Evolutionary conservation across 2,329 filamentous ascomycete genomes (phyloP).

Genomic region (Talaromyces sp.): DNA sequence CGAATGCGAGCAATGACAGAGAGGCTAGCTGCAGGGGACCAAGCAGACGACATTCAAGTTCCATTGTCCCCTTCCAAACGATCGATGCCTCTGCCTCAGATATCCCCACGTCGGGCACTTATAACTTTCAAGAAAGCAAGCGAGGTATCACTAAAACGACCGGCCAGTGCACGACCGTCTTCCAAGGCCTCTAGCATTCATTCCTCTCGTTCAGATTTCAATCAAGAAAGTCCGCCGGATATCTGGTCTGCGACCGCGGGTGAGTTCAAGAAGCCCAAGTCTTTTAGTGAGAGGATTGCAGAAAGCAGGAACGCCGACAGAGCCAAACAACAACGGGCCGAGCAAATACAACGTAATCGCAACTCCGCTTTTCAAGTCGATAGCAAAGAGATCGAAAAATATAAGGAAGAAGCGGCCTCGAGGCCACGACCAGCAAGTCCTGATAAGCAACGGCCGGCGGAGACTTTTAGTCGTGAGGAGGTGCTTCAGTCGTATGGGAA

Average conservation of each 20-base stretch:
- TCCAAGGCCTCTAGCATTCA: slow-evolving; percentile 26
- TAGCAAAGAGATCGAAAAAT: slow-evolving; percentile 40
- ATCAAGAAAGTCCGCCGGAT: slow-evolving; percentile 19
- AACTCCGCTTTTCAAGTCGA: slow-evolving; percentile 42
- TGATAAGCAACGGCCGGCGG: slow-evolving; percentile 44
- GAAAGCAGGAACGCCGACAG: slow-evolving; percentile 52
- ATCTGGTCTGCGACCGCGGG: slow-evolving; percentile 25
- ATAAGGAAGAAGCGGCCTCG: slow-evolving; percentile 35
- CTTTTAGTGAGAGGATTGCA: slow-evolving; percentile 82
- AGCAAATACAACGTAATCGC: slow-evolving; percentile 35
- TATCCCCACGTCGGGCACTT: slow-evolving; percentile 72
- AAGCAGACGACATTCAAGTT: slow-evolving; percentile 52
- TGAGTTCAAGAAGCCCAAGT: slow-evolving; percentile 40
- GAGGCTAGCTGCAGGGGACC: slow-evolving; percentile 2
- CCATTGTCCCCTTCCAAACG: slow-evolving; percentile 64
- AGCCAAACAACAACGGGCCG: slow-evolving; percentile 33
- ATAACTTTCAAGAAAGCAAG: slow-evolving; percentile 80
- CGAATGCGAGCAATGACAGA: slow-evolving; percentile 18
- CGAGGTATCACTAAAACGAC: slow-evolving; percentile 78
- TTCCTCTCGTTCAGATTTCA: slow-evolving; percentile 22
- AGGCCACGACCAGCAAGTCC: slow-evolving; percentile 38
- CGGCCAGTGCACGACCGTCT: slow-evolving; percentile 37
- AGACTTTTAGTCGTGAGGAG: slow-evolving; percentile 60
- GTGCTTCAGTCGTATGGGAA: slow-evolving; percentile 40
- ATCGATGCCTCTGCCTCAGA: slow-evolving; percentile 49